Conservation (phyloP, 208 protist species). For the Trypanosomatidae sp. region DNA sequence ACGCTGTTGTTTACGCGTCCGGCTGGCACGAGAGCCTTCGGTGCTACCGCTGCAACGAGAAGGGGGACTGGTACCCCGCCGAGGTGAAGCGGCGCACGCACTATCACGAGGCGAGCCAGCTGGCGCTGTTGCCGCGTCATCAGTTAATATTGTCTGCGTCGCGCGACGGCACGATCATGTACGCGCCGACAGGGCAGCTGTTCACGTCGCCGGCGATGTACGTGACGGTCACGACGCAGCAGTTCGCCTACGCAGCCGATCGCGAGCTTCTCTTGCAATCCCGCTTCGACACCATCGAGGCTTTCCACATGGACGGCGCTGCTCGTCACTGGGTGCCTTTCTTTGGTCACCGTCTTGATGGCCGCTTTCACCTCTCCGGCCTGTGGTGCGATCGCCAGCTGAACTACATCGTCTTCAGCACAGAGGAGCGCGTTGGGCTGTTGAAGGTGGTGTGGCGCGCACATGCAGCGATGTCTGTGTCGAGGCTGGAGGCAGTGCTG, state of each 20-base stretch:
- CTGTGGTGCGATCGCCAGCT: constrained; percentile 73
- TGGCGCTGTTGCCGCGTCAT: constrained; percentile 41
- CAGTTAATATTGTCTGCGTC: constrained; percentile 79
- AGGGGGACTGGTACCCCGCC: constrained; percentile 65
- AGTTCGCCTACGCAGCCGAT: constrained; percentile 59
- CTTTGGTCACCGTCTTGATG: constrained; percentile 66
- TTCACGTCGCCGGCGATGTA: constrained; percentile 83
- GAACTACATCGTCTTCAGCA: constrained; percentile 71
- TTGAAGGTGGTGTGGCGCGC: constrained; percentile 51
- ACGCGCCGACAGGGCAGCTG: constrained; percentile 46
- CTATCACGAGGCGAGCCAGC: constrained; percentile 84
- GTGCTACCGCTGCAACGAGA: constrained; percentile 29
- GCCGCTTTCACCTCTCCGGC: constrained; percentile 66
- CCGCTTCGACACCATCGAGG: constrained; percentile 72
- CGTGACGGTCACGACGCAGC: constrained; percentile 58
- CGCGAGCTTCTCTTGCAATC: constrained; percentile 69
- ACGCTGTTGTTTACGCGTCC: constrained; percentile 64
- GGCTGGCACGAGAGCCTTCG: constrained; percentile 91
- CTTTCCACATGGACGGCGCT: constrained; percentile 53
- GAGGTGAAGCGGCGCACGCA: constrained; percentile 91
- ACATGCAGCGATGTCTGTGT: constrained; percentile 40
- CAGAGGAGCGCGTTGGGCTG: constrained; percentile 76
- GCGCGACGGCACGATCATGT: constrained; percentile 84
- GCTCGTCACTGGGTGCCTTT: constrained; percentile 60
- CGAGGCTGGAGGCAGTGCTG: constrained; percentile 56